Conservation (phyloP, 2,329 filamentous ascomycete species). For the Aotearoamyces nothofagi region DNA sequence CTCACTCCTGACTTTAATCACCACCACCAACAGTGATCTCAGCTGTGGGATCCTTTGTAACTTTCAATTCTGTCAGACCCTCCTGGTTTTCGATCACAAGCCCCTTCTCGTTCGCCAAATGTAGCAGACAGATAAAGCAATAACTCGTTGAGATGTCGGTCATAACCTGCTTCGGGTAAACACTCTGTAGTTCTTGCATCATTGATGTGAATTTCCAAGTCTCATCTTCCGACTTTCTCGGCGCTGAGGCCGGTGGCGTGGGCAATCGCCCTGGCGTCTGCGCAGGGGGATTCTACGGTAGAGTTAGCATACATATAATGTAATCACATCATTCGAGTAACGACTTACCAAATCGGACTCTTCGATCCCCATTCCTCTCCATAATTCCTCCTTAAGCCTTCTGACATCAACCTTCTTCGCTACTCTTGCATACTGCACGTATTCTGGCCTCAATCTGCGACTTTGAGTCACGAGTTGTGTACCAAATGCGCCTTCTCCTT, state of each 20-base stretch:
- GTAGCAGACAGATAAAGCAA: constrained; percentile 77
- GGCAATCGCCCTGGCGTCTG: constrained; percentile 17
- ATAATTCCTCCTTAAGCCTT: constrained; percentile 53
- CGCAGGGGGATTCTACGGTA: constrained; percentile 10
- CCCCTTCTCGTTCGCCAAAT: constrained; percentile 65
- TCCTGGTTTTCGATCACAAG: constrained; percentile 38
- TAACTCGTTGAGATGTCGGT: constrained; percentile 85
- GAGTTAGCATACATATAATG: constrained; percentile 6
- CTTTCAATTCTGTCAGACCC: constrained; percentile 42
- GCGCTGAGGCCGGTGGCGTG: constrained; percentile 19
- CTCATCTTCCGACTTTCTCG: constrained; percentile 23
- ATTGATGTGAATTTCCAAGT: constrained; percentile 75
- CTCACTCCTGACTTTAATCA: too few relatives aligned
- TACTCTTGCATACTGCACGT: constrained; percentile 54
- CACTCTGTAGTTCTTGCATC: constrained; percentile 74
- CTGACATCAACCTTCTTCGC: constrained; percentile 60
- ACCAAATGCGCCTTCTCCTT: constrained; percentile 34
- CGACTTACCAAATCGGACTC: constrained; percentile 29
- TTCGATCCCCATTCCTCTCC: constrained; percentile 49
- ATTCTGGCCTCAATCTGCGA: constrained; percentile 47
- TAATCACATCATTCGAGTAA: constrained; percentile 1
- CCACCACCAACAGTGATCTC: constrained; percentile 28
- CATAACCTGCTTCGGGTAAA: constrained; percentile 77
- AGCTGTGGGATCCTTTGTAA: constrained; percentile 46
- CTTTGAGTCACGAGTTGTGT: constrained; percentile 52